Percentiles rank a stretch among this genome's conserved stretches.
Conservation (phyloP, 2,329 filamentous ascomycete genomes). For the Phaeosphaeria sp. region DNA sequence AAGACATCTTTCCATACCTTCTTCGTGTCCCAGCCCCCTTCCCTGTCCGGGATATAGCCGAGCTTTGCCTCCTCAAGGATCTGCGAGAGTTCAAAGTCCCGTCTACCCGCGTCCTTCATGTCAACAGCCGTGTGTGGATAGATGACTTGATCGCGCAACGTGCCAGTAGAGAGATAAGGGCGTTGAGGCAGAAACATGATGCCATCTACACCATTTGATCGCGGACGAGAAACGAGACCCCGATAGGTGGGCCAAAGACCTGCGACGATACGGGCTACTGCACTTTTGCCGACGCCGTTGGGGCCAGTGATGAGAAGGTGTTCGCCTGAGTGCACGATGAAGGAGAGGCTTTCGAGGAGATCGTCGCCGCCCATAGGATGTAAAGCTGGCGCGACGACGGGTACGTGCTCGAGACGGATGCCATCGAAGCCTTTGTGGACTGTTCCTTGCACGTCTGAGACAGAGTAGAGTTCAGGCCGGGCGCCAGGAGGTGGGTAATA, state of each 20-base stretch:
- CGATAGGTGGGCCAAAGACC: conserved; percentile 97
- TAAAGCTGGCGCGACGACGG: conserved; percentile 85
- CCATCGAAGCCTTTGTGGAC: conserved; percentile 95
- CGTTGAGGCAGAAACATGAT: conserved; percentile 99
- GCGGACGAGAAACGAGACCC: conserved; percentile 86
- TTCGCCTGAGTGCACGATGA: conserved; percentile 88
- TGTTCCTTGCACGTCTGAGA: conserved; percentile 91
- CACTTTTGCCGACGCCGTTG: conserved; percentile 92
- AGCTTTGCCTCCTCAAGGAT: conserved; percentile 84
- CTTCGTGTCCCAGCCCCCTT: conserved; percentile 94
- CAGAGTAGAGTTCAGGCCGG: conserved; percentile 81
- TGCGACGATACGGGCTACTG: conserved; percentile 84
- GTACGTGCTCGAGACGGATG: conserved; percentile 90
- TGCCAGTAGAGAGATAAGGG: conserved; percentile 90
- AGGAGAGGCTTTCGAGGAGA: conserved; percentile 83
- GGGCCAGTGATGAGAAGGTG: conserved; percentile 94
- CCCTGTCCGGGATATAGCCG: conserved; percentile 87
- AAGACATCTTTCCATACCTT: conserved; percentile 99
- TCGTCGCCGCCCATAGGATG: conserved; percentile 93
- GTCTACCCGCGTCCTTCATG: conserved; percentile 82
- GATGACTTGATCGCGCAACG: conserved; percentile 94
- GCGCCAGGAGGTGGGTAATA: conserved; percentile 74
- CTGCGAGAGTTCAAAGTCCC: conserved; percentile 77
- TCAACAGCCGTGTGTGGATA: conserved; percentile 95
- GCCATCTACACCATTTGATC: conserved; percentile 80